Conservation (phyloP, 768 basidiomycete genomes). For the Holtermannia corniformis region DNA sequence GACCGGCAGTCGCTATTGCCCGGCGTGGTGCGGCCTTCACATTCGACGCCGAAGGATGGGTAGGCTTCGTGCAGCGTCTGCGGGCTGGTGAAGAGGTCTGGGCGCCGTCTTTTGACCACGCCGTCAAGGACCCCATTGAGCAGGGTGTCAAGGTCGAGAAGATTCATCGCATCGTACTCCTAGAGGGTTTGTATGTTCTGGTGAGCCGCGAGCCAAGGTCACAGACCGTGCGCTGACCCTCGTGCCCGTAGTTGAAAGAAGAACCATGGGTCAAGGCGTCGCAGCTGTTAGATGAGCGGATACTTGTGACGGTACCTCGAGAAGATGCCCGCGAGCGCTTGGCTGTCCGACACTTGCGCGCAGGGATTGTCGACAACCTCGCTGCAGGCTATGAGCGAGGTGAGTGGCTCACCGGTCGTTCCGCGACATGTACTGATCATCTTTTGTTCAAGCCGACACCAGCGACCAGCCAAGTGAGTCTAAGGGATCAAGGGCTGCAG, state of each 20-base stretch:
- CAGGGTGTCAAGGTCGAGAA: background rate
- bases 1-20: background rate
- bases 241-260: background rate
- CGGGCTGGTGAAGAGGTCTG: background rate
- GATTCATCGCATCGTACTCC: background rate
- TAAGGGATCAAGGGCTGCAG: too few relatives aligned
- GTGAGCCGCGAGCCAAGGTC: background rate
- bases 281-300: background rate
- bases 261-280: background rate
- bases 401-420: background rate
- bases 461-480: background rate
- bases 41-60: background rate
- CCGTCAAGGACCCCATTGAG: background rate
- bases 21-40: background rate
- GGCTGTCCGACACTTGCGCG: background rate
- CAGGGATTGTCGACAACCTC: background rate
- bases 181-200: background rate
- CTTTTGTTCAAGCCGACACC: background rate
- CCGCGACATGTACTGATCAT: background rate
- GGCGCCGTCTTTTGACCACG: background rate
- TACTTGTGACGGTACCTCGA: background rate
- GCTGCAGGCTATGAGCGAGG: background rate
- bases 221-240: background rate
- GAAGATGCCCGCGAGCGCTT: background rate
- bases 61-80: background rate